Evolutionary conservation across 2,329 filamentous ascomycete genomes (phyloP).

Genomic region (Penicillium psychrosexuale): DNA sequence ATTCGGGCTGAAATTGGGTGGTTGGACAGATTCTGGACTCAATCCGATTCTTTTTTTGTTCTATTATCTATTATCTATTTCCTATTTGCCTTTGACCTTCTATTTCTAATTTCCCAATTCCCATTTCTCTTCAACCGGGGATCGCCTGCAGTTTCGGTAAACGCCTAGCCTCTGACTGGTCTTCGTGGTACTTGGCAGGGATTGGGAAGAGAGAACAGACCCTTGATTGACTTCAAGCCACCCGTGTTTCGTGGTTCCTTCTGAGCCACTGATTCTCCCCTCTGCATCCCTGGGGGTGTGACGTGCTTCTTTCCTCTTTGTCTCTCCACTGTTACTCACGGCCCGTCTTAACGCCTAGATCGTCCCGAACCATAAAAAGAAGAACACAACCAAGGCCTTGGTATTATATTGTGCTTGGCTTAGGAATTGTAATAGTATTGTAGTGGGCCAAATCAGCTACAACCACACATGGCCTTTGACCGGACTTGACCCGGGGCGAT

Average conservation of each 20-base stretch:
- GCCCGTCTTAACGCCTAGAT: conserved; percentile 13
- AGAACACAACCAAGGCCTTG: not conserved
- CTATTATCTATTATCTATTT: not conserved
- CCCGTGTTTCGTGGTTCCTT: conserved; percentile 26
- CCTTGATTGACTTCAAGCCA: conserved; percentile 27
- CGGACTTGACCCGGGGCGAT: not conserved
- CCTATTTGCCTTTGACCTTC: not conserved
- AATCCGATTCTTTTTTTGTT: not conserved
- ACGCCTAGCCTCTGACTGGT: conserved; percentile 8
- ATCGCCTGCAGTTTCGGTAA: conserved; percentile 16
- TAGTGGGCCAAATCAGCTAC: not conserved
- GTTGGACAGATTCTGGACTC: not conserved
- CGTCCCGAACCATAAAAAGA: conserved; percentile 9
- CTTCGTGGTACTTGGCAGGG: conserved; percentile 12
- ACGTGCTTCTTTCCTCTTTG: conserved; percentile 10
- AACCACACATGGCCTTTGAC: not conserved
- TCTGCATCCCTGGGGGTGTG: conserved; percentile 16
- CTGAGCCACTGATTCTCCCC: conserved; percentile 21
- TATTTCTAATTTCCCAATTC: not conserved
- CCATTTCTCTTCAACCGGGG: conserved; percentile 9
- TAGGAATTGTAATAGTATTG: not conserved
- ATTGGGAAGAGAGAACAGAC: conserved; percentile 23
- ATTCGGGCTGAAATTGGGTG: conserved; percentile 3
- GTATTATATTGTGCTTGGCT: not conserved
- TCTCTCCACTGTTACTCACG: conserved; percentile 19